Base-by-base conservation (phyloP, 2,329 filamentous ascomycete species). In the Fusarium nygamai region DNA sequence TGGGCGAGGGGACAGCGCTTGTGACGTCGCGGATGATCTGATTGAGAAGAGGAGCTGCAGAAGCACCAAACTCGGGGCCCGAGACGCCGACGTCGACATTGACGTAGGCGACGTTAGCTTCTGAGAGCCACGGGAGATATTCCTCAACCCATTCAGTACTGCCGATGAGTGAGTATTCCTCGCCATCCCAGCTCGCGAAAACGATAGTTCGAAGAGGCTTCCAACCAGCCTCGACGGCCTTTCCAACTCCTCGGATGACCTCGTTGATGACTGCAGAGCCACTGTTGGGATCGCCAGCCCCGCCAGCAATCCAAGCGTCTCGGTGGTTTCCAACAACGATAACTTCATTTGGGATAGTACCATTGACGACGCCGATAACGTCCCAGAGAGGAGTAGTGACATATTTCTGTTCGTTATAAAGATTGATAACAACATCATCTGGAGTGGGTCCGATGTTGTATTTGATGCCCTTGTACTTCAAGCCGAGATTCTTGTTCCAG, bases 141-240 rank as follows among this genome's bases (percentile, higher is more conserved):
- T 98, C 94, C 80, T 98, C 95, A 0, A 98, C 94, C 94, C 95
- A 98, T 80, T 98, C 95, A 0, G 95, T 97, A 61, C 92, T 94
- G 9, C 95, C 95, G 20, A 98, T 83, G 10, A 98, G 87, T 2
- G 93, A 94, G 75, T 98, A 97, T 82, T 98, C 95, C 83, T 94
- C 92, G 38, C 92, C 92, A 72, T 94, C 92, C 92, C 92, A 94
- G 80, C 90, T 92, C 29, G 93, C 95, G 79, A 98, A 96, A 46
- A 98, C 94, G 64, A 98, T 94, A 0, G 96, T 98, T 29, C 96
- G 92, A 27, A 95, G 87, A 1, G 96, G 85, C 76, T 84, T 85
- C 85, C 85, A 86, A 22, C 85, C 85, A 33, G 87, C 88, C 33
- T 91, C 87, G 5, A 95, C 81, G 12, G 94, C 93, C 68, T 89